Evolutionary conservation across 139 green algal species (phyloP).

Genomic region (Tetradesmus lagerheimii): DNA sequence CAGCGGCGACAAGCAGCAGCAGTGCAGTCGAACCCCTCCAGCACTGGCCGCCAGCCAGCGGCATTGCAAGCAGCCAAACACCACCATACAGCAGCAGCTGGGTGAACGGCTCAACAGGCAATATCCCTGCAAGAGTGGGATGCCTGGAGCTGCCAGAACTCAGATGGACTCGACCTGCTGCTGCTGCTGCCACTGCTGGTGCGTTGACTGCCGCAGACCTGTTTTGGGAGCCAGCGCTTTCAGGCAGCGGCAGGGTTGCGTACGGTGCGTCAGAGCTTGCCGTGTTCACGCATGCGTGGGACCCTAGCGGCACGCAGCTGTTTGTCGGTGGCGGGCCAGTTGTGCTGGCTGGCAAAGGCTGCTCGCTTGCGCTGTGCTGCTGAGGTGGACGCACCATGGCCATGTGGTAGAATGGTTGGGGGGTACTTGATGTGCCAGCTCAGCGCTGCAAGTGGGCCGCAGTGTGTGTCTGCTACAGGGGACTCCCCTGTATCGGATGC

Average conservation of each 20-base stretch:
- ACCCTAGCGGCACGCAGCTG: slow-evolving; percentile 5
- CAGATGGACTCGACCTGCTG: background rate
- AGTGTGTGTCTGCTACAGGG: no score
- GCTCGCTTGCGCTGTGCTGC: background rate
- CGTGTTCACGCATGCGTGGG: slow-evolving; percentile 31
- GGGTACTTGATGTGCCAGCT: no score
- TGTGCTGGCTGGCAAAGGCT: background rate
- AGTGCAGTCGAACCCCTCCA: background rate
- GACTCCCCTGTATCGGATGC: no score
- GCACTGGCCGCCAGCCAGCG: background rate
- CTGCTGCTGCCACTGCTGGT: background rate
- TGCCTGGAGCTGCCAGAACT: background rate
- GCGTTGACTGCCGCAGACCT: background rate
- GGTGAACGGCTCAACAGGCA: background rate
- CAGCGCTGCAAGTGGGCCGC: no score
- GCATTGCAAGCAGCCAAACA: background rate
- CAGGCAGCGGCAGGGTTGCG: background rate
- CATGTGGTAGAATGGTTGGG: no score
- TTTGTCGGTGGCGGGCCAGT: slow-evolving; percentile 20
- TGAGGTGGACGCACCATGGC: no score
- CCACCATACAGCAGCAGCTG: slow-evolving; percentile 10
- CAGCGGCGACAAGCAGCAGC: background rate
- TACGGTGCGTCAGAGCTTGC: background rate
- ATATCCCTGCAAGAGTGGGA: background rate
- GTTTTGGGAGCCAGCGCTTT: background rate